Percentiles rank a stretch among this genome's conserved stretches.
Evolutionary conservation across 83 land plant species (phyloP).

Genomic region (Picea abies): DNA sequence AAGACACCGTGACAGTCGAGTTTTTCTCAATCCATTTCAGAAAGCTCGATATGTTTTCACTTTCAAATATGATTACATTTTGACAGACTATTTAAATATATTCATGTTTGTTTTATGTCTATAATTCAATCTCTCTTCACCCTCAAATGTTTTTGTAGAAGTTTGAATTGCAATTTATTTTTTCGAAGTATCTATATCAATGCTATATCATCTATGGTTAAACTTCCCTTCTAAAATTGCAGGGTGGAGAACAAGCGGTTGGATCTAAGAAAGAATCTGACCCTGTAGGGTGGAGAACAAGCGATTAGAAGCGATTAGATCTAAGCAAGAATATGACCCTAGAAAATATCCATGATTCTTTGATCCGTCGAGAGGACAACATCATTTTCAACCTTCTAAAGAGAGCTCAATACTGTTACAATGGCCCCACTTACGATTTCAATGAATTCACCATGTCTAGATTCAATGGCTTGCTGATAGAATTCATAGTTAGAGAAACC

Average conservation of each 20-base stretch:
- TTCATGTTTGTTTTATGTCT: no score
- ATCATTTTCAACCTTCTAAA: constrained; percentile 74
- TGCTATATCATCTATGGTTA: no score
- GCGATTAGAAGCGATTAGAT: background rate
- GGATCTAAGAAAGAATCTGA: constrained; percentile 15
- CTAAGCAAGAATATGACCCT: constrained; percentile 24
- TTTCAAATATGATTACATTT: no score
- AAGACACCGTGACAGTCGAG: no score
- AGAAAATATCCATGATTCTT: constrained; percentile 50
- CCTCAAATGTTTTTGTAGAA: no score
- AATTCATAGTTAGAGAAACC: constrained; percentile 54
- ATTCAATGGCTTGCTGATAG: constrained; percentile 49
- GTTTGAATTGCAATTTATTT: no score
- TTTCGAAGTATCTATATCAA: no score
- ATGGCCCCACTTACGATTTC: constrained; percentile 48
- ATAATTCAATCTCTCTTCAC: no score
- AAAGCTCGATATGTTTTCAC: no score
- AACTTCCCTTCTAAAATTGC: no score
- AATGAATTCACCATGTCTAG: background rate
- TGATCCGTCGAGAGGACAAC: constrained; percentile 76
- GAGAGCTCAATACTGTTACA: constrained; percentile 68
- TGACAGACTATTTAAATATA: no score
- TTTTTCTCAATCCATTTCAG: no score
- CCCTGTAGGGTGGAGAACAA: constrained; percentile 13
- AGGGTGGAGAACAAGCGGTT: background rate